Conservation (phyloP, 805 yeast species). For the Metschnikowia matae region DNA sequence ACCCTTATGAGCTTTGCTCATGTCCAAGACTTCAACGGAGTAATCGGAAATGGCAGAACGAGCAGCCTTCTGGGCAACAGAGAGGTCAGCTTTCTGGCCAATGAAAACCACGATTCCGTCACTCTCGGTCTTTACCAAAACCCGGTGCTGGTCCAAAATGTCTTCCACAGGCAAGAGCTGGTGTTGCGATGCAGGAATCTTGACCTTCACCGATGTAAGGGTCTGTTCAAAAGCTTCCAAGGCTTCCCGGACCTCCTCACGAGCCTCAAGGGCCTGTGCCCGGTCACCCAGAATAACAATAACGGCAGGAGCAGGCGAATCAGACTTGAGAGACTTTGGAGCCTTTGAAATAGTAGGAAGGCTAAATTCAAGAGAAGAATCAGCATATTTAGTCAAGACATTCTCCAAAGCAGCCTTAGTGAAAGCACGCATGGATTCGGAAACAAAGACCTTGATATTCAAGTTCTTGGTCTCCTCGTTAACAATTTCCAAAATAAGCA, state of each 20-base stretch:
- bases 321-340: conserved; percentile 28
- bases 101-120: conserved; percentile 49
- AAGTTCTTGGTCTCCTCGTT: conserved; percentile 65
- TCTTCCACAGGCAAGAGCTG: conserved; percentile 58
- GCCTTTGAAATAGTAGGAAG: conserved; percentile 20
- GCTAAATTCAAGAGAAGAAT: conserved; percentile 24
- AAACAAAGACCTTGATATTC: conserved; percentile 46
- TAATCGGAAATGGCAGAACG: conserved; percentile 56
- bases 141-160: conserved; percentile 51
- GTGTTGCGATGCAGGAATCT: conserved; percentile 66
- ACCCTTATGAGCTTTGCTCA: conserved; percentile 86
- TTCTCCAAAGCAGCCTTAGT: conserved; percentile 24
- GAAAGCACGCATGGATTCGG: conserved; percentile 29
- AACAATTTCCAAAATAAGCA: conserved; percentile 66
- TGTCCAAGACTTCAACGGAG: conserved; percentile 66
- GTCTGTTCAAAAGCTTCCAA: conserved; percentile 17
- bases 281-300: conserved; percentile 69
- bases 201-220: conserved; percentile 50
- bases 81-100: conserved; percentile 55
- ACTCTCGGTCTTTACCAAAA: conserved; percentile 52
- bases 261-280: conserved; percentile 55
- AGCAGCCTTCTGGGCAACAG: conserved; percentile 60
- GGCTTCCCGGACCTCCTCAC: conserved; percentile 37
- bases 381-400: conserved; percentile 21
- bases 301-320: conserved; percentile 13